These are phyloP conservation scores for Omphalea diandra DNA, from an alignment of 441 rosid genomes.

Conservation along the genomic window DNA sequence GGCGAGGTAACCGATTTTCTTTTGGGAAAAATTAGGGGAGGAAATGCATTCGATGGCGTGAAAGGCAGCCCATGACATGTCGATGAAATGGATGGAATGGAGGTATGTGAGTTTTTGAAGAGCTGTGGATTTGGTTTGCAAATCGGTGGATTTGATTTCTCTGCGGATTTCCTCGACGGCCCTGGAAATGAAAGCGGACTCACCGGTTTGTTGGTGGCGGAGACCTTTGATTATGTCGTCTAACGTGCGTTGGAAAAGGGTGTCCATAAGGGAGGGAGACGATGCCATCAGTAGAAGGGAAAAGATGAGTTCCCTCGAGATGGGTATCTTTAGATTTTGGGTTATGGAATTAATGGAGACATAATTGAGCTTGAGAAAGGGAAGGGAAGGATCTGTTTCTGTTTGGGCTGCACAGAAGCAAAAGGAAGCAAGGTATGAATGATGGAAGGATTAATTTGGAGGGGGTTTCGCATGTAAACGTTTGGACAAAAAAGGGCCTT, in stretches of 20 bases:
- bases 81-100: constrained; percentile 57
- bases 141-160: constrained; percentile 82
- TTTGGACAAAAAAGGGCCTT: no score
- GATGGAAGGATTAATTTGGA: no score
- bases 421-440: no score
- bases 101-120: constrained; percentile 80
- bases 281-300: constrained; percentile 37
- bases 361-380: no score
- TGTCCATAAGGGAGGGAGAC: constrained; percentile 64
- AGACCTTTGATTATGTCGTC: constrained; percentile 79
- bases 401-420: no score
- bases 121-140: constrained; percentile 71
- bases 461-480: no score
- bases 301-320: neutral
- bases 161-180: constrained; percentile 74
- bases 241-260: constrained; percentile 69
- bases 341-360: neutral
- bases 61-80: constrained; percentile 86
- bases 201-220: constrained; percentile 60
- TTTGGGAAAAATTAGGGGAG: constrained; percentile 60
- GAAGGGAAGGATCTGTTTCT: no score
- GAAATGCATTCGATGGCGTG: constrained; percentile 83
- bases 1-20: constrained; percentile 69
- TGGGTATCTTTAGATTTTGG: neutral
- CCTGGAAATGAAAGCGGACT: constrained; percentile 57